Evolutionary conservation across 2,329 filamentous ascomycete genomes (phyloP), one percentile per base, ranked within the genome.

Genomic region (Falciphora oryzae): DNA sequence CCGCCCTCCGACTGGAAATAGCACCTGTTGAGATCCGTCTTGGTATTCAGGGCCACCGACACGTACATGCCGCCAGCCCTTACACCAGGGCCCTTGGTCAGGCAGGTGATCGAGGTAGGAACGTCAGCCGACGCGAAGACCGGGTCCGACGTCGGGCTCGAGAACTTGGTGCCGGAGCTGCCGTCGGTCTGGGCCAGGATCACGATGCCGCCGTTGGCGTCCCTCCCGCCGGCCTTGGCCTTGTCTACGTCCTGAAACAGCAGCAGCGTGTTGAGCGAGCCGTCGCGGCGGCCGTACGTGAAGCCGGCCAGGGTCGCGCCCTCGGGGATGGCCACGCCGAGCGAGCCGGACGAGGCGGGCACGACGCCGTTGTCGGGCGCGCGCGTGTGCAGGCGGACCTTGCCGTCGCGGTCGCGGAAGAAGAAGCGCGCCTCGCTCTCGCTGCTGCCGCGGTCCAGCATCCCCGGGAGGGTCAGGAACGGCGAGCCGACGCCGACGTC

Each of bases 181-280:
- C 35, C 35, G 35, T 38, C 35, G 13, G 35, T 38, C 57, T 59
- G 57, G 11, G 57, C 32, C 25, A 59, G 7, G 57, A 59, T 28
- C 28, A 22, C 29, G 57, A 59, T 22, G 3, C 57, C 57, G 3
- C 57, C 57, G 57, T 59, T 59, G 16, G 10, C 14, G 35, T 4
- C 11, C 4, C 32, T 32, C 8, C 32, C 32, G 32, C 32, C 11
- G 32, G 32, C 14, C 22, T 10, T 31, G 57, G 57, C 57, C 18
- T 67, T 66, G 32, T 50, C 57, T 28, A 61, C 64, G 59, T 71
- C 71, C 59, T 71, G 69, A 14, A 70, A 71, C 14, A 70, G 56
- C 25, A 71, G 64, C 62, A 67, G 69, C 3, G 68, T 70, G 63
- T 70, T 69, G 14, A 69, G 66, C 11, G 11, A 6, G 25, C 25